Evolutionary conservation across 2,329 filamentous ascomycete species (phyloP).

Genomic region (Teratosphaeriaceae sp.): DNA sequence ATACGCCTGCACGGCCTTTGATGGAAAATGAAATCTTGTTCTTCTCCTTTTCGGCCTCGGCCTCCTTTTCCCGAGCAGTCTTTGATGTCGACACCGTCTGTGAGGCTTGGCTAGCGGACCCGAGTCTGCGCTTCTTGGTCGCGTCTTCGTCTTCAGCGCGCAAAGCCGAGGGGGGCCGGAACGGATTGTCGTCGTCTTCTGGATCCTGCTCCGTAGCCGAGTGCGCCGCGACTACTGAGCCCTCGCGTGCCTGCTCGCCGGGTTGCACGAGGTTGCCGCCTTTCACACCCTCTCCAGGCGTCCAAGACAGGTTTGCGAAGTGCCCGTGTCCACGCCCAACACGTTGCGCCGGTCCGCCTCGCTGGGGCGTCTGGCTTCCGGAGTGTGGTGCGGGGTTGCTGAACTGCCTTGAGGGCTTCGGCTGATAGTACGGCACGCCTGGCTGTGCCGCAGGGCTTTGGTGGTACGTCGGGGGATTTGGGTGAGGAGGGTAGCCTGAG

Average conservation of each 20-base stretch:
- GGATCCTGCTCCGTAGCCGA: constrained; percentile 27
- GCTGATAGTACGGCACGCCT: constrained; percentile 24
- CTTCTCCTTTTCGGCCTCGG: constrained; percentile 23
- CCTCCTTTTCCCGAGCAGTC: constrained; percentile 36
- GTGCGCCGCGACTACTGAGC: constrained; percentile 26
- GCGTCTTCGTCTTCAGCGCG: constrained; percentile 57
- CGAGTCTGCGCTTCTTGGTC: constrained; percentile 20
- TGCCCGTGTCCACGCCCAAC: constrained; percentile 46
- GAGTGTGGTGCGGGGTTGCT: constrained; percentile 17
- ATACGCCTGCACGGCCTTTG: constrained; percentile 60
- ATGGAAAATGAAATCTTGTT: constrained; percentile 88
- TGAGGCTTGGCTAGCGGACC: constrained; percentile 6
- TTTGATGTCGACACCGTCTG: constrained; percentile 9
- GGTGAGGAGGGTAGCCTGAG: constrained; percentile 19
- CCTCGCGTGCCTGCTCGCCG: constrained; percentile 22
- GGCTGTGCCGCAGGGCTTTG: constrained; percentile 37
- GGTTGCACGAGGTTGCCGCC: constrained; percentile 41
- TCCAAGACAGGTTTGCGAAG: constrained; percentile 68
- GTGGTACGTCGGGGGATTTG: constrained; percentile 44
- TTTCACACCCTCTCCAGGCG: constrained; percentile 48
- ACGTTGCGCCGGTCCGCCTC: constrained; percentile 40
- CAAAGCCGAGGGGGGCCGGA: constrained; percentile 58
- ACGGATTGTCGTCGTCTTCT: constrained; percentile 54
- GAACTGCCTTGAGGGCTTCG: constrained; percentile 36
- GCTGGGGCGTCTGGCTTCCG: constrained; percentile 16